Base-by-base conservation (phyloP, 2,329 filamentous ascomycete genomes). In the Boeremia exigua region DNA sequence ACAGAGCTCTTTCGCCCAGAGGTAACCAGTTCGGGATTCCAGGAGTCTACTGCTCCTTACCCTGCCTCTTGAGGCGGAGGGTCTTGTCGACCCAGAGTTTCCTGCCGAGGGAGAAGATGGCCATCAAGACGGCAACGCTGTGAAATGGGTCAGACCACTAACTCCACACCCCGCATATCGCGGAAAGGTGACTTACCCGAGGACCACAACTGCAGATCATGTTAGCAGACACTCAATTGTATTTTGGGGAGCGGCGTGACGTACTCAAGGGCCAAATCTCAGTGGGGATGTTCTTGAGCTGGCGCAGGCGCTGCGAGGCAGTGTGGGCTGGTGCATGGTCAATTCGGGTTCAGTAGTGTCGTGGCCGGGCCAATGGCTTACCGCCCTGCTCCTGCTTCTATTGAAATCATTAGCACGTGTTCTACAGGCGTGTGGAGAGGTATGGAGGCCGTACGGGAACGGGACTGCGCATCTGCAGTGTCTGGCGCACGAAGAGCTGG, bases 251-350 rank as follows among this genome's bases (percentile, higher is more conserved):
- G 19, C 6, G 29, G 10, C 32, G 17, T 7, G 25, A 81, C 86
- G 78, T 88, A 96, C 93, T 93, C 70, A 99, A 89, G 74, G 95
- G 95, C 69, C 93, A 87, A 85, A 99, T 85, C 85, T 99, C 95
- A 68, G 92, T 87, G 68, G 95, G 95, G 75, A 98, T 89, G 81
- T 88, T 88, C 85, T 90, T 93, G 74, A 97, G 84, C 76, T 87
- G 89, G 77, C 93, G 90, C 72, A 99, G 84, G 77, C 94, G 91
- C 84, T 98, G 95, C 66, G 94, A 96, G 79, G 98, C 87, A 72
- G 94, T 97, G 83, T 98, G 95, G 77, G 92, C 95, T 99, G 69
- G 49, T 47, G 39, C 51, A 65, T 49, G 12, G 54, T 65, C 58
- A 67, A 59, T 69, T 43, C 42, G 51, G n/a, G 54, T 54, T 39